Evolutionary conservation across 768 basidiomycete species (phyloP).

Genomic region (Pisolithus albus): DNA sequence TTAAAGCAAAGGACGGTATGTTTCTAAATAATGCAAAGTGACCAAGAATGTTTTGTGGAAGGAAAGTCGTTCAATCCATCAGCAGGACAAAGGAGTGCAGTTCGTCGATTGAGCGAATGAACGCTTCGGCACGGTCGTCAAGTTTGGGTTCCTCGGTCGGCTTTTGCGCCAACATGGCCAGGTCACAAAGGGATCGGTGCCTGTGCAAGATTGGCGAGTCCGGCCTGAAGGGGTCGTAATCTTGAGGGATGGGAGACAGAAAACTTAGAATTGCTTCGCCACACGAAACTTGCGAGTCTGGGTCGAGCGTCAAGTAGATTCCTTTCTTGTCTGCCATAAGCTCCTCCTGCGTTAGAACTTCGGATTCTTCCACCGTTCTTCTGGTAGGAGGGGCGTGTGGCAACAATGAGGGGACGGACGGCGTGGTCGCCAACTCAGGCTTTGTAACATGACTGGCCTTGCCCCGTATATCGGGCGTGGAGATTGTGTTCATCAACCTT

Average conservation of each 20-base stretch:
- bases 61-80: conserved; percentile 4
- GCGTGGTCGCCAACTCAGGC: not conserved
- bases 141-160: not conserved
- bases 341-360: conserved; percentile 3
- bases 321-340: conserved; percentile 10
- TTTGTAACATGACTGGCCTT: not conserved
- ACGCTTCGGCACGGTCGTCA: not conserved
- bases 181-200: conserved; percentile 15
- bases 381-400: not conserved
- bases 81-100: conserved; percentile 17
- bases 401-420: not conserved
- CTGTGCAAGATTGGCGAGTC: conserved; percentile 21
- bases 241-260: conserved; percentile 21
- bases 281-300: conserved; percentile 15
- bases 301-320: conserved; percentile 26
- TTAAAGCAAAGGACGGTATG: not conserved
- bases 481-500: conserved; percentile 16
- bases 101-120: conserved; percentile 16
- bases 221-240: conserved; percentile 5
- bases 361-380: not conserved
- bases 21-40: not conserved
- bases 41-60: not conserved
- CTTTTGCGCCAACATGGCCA: conserved; percentile 3
- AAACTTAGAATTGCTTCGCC: conserved; percentile 15
- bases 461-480: conserved; percentile 17